Evolutionary conservation across 805 yeast species (phyloP).

Genomic region (Myxozyma monticola): DNA sequence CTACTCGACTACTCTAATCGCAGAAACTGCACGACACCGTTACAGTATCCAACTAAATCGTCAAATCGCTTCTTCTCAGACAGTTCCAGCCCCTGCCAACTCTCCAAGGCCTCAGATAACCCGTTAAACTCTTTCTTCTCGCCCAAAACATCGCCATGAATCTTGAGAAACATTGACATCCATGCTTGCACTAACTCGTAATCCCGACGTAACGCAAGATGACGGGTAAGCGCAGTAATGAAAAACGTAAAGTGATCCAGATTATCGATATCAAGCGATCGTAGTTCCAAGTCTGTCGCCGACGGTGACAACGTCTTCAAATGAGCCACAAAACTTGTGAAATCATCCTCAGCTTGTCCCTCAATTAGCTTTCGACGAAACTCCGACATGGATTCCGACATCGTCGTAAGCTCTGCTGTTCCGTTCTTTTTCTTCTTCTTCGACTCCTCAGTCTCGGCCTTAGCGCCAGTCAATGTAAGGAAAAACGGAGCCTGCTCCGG

Average conservation of each 20-base stretch:
- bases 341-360: conserved; percentile 47
- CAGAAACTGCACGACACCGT: conserved; percentile 63
- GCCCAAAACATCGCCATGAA: conserved; percentile 78
- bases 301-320: conserved; percentile 71
- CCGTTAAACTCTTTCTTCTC: conserved; percentile 30
- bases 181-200: conserved; percentile 82
- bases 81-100: conserved; percentile 50
- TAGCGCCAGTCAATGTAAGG: conserved; percentile 50
- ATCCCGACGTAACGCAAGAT: conserved; percentile 56
- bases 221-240: conserved; percentile 63
- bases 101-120: conserved; percentile 47
- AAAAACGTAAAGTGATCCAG: conserved; percentile 65
- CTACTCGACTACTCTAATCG: conserved; percentile 14
- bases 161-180: conserved; percentile 67
- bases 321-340: conserved; percentile 50
- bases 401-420: not conserved
- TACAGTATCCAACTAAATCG: conserved; percentile 67
- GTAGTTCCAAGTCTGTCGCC: conserved; percentile 77
- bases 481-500: conserved; percentile 83
- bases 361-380: conserved; percentile 67
- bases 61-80: conserved; percentile 53
- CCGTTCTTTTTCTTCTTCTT: conserved; percentile 3
- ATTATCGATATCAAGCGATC: conserved; percentile 63
- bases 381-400: conserved; percentile 44
- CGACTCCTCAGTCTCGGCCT: conserved; percentile 10